Conservation (phyloP, 2,329 filamentous ascomycete species). For the Ophiocordyceps sinensis region DNA sequence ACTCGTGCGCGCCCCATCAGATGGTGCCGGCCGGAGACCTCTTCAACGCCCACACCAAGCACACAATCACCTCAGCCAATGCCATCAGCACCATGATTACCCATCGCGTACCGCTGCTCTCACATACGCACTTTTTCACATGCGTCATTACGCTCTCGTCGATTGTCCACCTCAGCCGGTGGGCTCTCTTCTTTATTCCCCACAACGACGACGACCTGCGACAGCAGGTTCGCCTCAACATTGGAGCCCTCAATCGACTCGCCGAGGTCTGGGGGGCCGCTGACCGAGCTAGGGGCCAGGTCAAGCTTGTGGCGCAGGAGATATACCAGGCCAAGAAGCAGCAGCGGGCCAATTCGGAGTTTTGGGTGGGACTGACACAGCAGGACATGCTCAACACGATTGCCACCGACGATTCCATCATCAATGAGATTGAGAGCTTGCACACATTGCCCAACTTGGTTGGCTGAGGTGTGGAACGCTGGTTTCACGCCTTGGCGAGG, state of each 20-base stretch:
- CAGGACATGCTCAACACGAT: conserved; percentile 41
- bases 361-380: conserved; percentile 40
- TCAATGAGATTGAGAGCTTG: conserved; percentile 36
- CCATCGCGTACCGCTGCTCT: conserved; percentile 54
- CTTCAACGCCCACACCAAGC: conserved; percentile 58
- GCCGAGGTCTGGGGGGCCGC: conserved; percentile 61
- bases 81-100: conserved; percentile 63
- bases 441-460: conserved; percentile 8
- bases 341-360: conserved; percentile 34
- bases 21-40: conserved; percentile 31
- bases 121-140: conserved; percentile 73
- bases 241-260: conserved; percentile 57
- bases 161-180: conserved; percentile 70
- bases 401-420: conserved; percentile 42
- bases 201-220: conserved; percentile 52
- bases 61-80: conserved; percentile 66
- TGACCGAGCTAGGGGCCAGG: conserved; percentile 52
- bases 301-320: conserved; percentile 66
- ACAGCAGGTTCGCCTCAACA: conserved; percentile 66
- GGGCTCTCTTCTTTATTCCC: conserved; percentile 47
- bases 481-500: not conserved
- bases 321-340: conserved; percentile 48
- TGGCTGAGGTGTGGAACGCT: conserved; percentile 1
- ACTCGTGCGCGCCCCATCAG: conserved; percentile 50
- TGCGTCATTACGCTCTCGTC: conserved; percentile 67